These are phyloP conservation scores for Zopfia rhizophila DNA, from an alignment of 2,329 filamentous ascomycete species.

Conservation along the genomic window DNA sequence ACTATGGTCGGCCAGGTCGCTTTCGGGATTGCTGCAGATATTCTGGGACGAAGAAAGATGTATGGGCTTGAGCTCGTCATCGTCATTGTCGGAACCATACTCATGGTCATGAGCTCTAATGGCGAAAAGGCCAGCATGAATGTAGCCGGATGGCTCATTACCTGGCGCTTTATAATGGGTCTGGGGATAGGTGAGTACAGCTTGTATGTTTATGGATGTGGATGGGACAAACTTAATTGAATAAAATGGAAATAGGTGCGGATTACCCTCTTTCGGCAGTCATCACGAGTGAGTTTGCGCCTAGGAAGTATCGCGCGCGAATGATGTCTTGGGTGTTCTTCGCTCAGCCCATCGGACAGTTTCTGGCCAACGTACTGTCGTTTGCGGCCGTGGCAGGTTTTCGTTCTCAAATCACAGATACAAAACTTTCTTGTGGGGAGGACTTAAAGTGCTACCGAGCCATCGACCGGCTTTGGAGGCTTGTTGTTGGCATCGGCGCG, in stretches of 20 bases:
- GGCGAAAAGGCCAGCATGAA: conserved; percentile 48
- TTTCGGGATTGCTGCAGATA: conserved; percentile 52
- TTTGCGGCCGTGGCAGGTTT: conserved; percentile 40
- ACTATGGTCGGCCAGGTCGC: conserved; percentile 52
- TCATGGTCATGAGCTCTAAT: conserved; percentile 51
- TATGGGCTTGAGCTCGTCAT: conserved; percentile 55
- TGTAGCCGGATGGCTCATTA: conserved; percentile 52
- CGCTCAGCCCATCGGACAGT: conserved; percentile 55
- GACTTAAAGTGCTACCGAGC: conserved; percentile 39
- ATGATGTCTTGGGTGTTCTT: conserved; percentile 56
- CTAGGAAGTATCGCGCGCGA: conserved; percentile 48
- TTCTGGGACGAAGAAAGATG: conserved; percentile 50
- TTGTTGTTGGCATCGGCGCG: conserved; percentile 53
- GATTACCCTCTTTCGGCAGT: conserved; percentile 52
- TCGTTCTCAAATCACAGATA: conserved; percentile 34
- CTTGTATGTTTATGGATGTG: neutral
- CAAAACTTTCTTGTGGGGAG: conserved; percentile 24
- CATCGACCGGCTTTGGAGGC: conserved; percentile 53
- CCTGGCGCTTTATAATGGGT: conserved; percentile 54
- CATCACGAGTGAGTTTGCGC: conserved; percentile 54
- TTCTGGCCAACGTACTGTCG: conserved; percentile 43
- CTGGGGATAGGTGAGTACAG: conserved; percentile 53
- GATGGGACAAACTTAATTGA: neutral
- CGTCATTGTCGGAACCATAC: conserved; percentile 52
- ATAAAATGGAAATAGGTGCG: conserved; percentile 21